Conservation (phyloP, 163 green algal genomes). For the Chlorella variabilis region DNA sequence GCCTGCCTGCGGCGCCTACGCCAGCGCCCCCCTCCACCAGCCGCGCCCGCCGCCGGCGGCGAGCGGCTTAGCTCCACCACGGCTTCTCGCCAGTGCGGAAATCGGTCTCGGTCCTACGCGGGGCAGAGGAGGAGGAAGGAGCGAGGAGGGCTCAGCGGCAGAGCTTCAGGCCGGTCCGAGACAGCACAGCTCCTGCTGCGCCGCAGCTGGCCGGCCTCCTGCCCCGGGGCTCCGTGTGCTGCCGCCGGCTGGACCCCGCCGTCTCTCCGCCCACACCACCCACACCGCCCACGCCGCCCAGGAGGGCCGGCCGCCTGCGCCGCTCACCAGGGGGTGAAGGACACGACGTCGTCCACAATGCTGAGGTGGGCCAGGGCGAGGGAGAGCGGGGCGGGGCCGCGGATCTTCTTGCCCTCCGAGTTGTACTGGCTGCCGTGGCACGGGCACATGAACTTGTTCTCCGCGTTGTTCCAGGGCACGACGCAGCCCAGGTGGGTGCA, state of each 20-base stretch:
- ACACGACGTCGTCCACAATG: constrained; percentile 83
- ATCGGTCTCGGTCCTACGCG: constrained; percentile 82
- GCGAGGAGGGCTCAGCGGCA: no score
- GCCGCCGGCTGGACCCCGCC: no score
- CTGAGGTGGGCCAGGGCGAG: constrained; percentile 93
- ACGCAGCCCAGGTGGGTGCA: constrained; percentile 99
- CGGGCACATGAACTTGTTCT: constrained; percentile 99
- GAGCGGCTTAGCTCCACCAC: constrained; percentile 91
- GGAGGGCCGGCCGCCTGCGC: no score
- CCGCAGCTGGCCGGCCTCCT: no score
- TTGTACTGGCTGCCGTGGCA: constrained; percentile 99
- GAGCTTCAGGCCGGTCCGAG: no score
- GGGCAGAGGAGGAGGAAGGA: background rate
- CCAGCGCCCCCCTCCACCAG: background rate
- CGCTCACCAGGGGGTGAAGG: constrained; percentile 83
- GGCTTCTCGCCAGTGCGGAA: constrained; percentile 89
- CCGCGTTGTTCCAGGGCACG: constrained; percentile 88
- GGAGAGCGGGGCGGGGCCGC: constrained; percentile 95
- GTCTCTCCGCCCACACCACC: no score
- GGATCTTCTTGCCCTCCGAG: constrained; percentile 94
- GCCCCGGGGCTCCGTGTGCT: no score
- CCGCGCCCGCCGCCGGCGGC: no score
- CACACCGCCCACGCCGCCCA: no score
- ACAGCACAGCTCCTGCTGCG: no score
- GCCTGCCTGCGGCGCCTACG: no score